Percentiles rank a stretch among this genome's conserved stretches.
phyloP scores from a whole-genome alignment of 2,329 filamentous ascomycete species.

The Diaporthe humulicola region DNA sequence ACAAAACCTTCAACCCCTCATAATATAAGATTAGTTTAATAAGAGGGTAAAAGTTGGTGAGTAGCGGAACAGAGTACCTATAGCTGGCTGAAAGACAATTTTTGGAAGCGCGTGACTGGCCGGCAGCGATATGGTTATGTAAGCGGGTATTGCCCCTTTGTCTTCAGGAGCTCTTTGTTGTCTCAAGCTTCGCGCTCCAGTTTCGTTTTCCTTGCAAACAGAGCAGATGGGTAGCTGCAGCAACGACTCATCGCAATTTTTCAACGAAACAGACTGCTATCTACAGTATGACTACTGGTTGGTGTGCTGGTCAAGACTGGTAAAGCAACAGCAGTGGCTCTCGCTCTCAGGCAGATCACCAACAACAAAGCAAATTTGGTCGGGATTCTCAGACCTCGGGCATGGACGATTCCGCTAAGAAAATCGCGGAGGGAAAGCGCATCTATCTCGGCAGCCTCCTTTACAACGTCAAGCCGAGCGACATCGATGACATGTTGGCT shows the following conservation, averaged over 20 bases:
- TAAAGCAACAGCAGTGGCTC: not conserved
- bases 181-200: too few relatives aligned
- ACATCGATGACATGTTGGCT: slow-evolving; percentile 52
- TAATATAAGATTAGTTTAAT: too few relatives aligned
- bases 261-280: not conserved
- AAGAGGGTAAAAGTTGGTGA: too few relatives aligned
- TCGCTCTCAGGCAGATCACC: not conserved
- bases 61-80: too few relatives aligned
- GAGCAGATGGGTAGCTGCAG: not conserved
- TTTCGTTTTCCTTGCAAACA: not conserved
- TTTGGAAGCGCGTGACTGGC: too few relatives aligned
- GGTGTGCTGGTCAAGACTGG: not conserved
- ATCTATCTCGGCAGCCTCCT: slow-evolving; percentile 77
- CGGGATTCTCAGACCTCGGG: not conserved
- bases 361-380: not conserved
- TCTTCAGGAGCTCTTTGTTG: too few relatives aligned
- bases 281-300: not conserved
- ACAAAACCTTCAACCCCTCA: too few relatives aligned
- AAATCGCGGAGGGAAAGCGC: slow-evolving; percentile 47
- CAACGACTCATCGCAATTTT: not conserved
- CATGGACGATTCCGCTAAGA: not conserved
- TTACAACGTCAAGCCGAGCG: slow-evolving; percentile 61
- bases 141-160: too few relatives aligned
- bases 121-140: too few relatives aligned
- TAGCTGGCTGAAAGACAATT: too few relatives aligned